phyloP scores from a whole-genome alignment of 1,139 yeast species.

The Suhomyces bribrorum region DNA sequence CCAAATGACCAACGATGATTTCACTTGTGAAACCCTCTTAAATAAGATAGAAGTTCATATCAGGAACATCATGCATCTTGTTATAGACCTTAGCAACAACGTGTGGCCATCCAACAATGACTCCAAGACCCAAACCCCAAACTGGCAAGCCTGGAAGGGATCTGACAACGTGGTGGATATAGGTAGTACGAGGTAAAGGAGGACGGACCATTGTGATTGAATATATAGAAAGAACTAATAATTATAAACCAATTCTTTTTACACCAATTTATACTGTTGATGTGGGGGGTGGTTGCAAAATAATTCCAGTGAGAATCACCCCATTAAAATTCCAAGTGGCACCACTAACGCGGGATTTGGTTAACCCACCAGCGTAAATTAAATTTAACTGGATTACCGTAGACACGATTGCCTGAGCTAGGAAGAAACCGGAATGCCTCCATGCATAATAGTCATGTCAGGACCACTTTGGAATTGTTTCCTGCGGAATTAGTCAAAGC shows the following conservation, averaged over 20 bases:
- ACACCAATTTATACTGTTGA: too few relatives aligned
- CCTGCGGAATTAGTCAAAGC: too few relatives aligned
- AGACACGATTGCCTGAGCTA: neutral
- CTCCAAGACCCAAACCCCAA: constrained; percentile 36
- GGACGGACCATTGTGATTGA: constrained; percentile 6
- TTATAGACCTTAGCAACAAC: constrained; percentile 27
- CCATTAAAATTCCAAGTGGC: constrained; percentile 4
- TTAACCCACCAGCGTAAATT: too few relatives aligned
- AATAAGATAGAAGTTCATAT: constrained; percentile 19
- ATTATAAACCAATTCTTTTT: neutral
- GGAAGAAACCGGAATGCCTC: neutral
- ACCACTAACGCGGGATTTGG: neutral
- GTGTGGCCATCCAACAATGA: constrained; percentile 45
- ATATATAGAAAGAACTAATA: neutral
- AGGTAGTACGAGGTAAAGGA: constrained; percentile 6
- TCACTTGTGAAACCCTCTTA: neutral
- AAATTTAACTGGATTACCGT: too few relatives aligned
- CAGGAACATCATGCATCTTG: constrained; percentile 30
- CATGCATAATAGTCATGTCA: too few relatives aligned
- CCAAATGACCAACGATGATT: too few relatives aligned
- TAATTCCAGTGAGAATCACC: constrained; percentile 5
- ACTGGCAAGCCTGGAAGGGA: constrained; percentile 35
- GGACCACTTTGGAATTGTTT: too few relatives aligned
- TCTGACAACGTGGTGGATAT: constrained; percentile 18
- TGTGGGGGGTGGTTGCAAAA: constrained; percentile 12